Conservation (phyloP, 768 basidiomycete species). For the Mycena leptocephala region DNA sequence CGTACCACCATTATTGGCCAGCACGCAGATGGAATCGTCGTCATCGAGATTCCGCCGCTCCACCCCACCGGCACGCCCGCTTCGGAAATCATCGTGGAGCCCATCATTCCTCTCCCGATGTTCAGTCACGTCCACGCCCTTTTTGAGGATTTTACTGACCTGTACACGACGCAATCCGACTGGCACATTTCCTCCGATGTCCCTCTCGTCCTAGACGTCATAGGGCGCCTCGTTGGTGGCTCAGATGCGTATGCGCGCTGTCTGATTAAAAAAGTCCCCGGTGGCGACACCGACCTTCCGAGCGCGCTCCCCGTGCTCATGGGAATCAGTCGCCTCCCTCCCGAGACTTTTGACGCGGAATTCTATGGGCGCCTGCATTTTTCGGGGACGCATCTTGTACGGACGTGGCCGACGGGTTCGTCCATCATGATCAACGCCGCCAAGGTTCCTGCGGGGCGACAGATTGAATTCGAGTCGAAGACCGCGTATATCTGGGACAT, state of each 20-base stretch:
- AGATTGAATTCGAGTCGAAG: constrained; percentile 19
- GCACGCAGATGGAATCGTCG: background rate
- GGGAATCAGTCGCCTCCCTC: constrained; percentile 18
- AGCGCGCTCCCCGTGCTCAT: constrained; percentile 21
- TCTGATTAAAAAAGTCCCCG: background rate
- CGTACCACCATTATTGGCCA: constrained; percentile 7
- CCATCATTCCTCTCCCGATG: constrained; percentile 12
- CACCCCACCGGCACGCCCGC: constrained; percentile 15
- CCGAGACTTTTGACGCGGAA: background rate
- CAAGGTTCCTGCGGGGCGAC: constrained; percentile 2
- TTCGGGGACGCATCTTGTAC: constrained; percentile 13
- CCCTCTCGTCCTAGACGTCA: constrained; percentile 25
- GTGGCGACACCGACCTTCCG: constrained; percentile 19
- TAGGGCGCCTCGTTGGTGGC: constrained; percentile 11
- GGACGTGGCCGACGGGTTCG: background rate
- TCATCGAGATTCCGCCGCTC: constrained; percentile 25
- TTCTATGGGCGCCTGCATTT: constrained; percentile 11
- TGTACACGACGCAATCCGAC: constrained; percentile 10
- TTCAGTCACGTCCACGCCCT: constrained; percentile 16
- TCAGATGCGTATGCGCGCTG: constrained; percentile 17
- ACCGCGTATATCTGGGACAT: constrained; percentile 6
- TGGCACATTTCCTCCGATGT: constrained; percentile 18
- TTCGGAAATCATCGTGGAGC: constrained; percentile 9
- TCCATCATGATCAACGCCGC: constrained; percentile 15
- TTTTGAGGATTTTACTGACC: background rate